phyloP scores from a whole-genome alignment of 116 monocot species.

The Phalaenopsis hybrid region DNA sequence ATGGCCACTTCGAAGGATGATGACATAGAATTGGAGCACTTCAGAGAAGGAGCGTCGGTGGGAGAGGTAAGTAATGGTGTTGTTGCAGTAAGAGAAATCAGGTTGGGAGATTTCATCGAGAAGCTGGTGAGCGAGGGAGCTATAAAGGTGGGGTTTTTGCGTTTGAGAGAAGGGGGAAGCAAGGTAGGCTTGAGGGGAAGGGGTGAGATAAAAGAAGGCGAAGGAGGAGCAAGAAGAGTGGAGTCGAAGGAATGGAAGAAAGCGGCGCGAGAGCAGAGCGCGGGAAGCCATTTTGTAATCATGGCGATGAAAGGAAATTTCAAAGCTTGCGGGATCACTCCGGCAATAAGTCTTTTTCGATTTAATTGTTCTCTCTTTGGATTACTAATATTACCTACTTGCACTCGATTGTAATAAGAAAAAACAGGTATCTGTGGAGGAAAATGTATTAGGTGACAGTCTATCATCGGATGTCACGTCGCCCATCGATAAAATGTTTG shows the following conservation, averaged over 20 bases:
- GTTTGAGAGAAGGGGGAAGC: background rate
- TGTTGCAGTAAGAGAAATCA: slow-evolving; percentile 23
- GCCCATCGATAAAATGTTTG: no score
- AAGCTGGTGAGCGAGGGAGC: slow-evolving; percentile 26
- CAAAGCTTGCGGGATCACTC: background rate
- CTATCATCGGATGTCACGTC: no score
- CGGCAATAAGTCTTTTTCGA: no score
- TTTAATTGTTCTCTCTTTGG: no score
- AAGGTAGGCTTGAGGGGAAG: background rate
- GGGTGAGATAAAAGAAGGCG: slow-evolving; percentile 8
- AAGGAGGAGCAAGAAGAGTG: slow-evolving; percentile 1
- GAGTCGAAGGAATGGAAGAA: background rate
- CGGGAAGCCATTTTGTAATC: background rate
- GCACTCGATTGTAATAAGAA: no score
- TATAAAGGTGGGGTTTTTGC: background rate
- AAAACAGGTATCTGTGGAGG: no score
- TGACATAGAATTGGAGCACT: slow-evolving; percentile 15
- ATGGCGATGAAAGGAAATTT: background rate
- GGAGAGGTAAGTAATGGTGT: slow-evolving; percentile 30
- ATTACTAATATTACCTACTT: no score
- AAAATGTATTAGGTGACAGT: no score
- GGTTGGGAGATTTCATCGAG: slow-evolving; percentile 43
- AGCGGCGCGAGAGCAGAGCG: background rate
- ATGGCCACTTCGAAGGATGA: slow-evolving; percentile 5
- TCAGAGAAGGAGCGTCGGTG: slow-evolving; percentile 11